Evolutionary conservation across 23 red algal species (phyloP).

Genomic region (Gracilaria caudata): DNA sequence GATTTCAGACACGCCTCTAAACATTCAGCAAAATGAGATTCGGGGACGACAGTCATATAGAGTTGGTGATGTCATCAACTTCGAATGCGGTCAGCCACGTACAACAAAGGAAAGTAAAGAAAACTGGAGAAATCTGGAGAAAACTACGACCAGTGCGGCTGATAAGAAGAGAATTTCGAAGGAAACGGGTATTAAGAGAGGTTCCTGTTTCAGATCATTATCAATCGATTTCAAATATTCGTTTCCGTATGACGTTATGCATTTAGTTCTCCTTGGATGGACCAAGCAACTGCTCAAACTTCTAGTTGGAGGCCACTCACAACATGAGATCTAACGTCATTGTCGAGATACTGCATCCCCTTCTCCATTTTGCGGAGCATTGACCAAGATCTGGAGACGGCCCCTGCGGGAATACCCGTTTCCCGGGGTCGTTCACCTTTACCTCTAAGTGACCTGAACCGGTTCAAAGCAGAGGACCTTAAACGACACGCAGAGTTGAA

Average conservation of each 20-base stretch:
- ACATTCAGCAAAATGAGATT: too few relatives aligned
- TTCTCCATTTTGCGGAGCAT: background rate
- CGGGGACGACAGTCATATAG: background rate
- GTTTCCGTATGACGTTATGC: conserved; percentile 23
- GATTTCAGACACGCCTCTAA: background rate
- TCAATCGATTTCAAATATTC: background rate
- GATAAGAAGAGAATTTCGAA: background rate
- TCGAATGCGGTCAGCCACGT: background rate
- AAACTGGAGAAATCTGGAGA: background rate
- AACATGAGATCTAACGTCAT: too few relatives aligned
- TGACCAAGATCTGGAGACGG: background rate
- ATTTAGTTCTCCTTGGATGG: conserved; percentile 26
- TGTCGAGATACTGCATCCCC: background rate
- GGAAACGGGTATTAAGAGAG: conserved; percentile 1
- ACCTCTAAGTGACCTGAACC: background rate
- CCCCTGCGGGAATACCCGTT: background rate
- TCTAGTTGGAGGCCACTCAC: background rate
- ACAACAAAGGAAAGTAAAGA: background rate
- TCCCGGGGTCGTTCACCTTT: conserved; percentile 1
- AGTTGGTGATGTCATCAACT: background rate
- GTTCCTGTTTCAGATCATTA: background rate
- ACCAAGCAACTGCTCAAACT: conserved; percentile 7
- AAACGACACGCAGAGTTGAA: background rate
- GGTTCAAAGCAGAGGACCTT: conserved; percentile 21
- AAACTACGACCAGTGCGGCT: background rate